Evolutionary conservation across 2,329 filamentous ascomycete species (phyloP).

Genomic region (Sporothrix schenckii): DNA sequence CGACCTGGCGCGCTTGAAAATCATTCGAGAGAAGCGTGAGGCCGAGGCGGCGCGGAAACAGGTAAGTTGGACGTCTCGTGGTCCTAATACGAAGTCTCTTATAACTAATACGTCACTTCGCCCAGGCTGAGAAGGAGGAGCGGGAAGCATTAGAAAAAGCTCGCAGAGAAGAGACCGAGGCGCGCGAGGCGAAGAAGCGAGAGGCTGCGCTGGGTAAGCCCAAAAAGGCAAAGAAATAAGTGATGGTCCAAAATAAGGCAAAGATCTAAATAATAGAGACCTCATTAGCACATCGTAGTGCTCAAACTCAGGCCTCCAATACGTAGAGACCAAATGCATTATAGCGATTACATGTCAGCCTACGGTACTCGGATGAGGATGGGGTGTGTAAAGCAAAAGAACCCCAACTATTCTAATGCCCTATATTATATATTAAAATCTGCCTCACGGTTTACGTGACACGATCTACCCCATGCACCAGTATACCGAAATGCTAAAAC

Average conservation of each 20-base stretch:
- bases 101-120: slow-evolving; percentile 37
- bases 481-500: not conserved
- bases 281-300: not conserved
- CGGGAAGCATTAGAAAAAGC: slow-evolving; percentile 55
- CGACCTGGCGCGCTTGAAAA: slow-evolving; percentile 78
- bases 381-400: slow-evolving; percentile 32
- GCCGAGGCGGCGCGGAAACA: slow-evolving; percentile 80
- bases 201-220: slow-evolving; percentile 56
- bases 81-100: too few relatives aligned
- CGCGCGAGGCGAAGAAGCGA: slow-evolving; percentile 59
- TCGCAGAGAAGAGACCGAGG: slow-evolving; percentile 56
- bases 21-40: slow-evolving; percentile 84
- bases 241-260: not conserved
- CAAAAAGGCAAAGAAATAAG: slow-evolving; percentile 47
- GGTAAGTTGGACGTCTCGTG: slow-evolving; percentile 53
- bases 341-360: not conserved
- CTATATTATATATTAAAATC: not conserved
- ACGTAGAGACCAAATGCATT: not conserved
- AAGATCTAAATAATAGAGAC: not conserved
- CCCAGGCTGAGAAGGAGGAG: slow-evolving; percentile 61
- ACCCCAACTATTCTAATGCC: not conserved
- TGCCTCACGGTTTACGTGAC: not conserved
- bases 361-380: not conserved
- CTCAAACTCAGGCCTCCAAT: not conserved
- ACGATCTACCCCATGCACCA: not conserved